Evolutionary conservation across 371 early-diverging fungal genomes (phyloP), one percentile per base, ranked within the genome.

Genomic region (Saksenaea oblongispora): DNA sequence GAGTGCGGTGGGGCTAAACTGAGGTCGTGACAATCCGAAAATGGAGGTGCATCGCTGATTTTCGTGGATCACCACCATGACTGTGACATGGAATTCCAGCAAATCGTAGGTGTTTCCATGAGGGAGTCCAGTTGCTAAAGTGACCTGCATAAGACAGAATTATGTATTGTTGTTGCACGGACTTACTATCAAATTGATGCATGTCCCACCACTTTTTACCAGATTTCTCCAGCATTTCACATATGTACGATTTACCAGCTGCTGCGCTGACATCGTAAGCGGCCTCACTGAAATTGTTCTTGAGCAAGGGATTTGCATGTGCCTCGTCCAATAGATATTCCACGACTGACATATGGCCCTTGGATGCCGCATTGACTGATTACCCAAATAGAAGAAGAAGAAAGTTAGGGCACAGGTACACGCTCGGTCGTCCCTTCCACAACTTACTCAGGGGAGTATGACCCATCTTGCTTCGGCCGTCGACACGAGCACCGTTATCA

Each of bases 221-320:
- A 13, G 86, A 80, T 31, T 71, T 83, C 56, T 89, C 84, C 17
- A 90, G 63, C 66, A 89, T 72, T 54, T 87, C 86, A 62, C 91
- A 91, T 22, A 91, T 76, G 64, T 88, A 82, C 1, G 82, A 76
- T 61, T 79, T 73, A 1, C 78, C 73, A 17, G 77, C 72, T 53
- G 83, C 80, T 0, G 93, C 92, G 1, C 92, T 92, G n/a, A 89
- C 85, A 72, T 93, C 92, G 70, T 91, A 91, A 0, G 95, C 93
- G 9, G 86, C 79, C 63, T 94, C 94, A 3, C 84, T 88, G 69
- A 86, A 85, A 0, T 66, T 75, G 56, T 92, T 92, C 26, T 79
- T 84, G 17, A 87, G 67, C 1, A 84, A 64, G 0, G 89, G 88
- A 62, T 91, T 81, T 3, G 92, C 89, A 51, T 74, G 64, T 26